Base-by-base conservation (phyloP, 306 rosid species). In the Quercus agrifolia region DNA sequence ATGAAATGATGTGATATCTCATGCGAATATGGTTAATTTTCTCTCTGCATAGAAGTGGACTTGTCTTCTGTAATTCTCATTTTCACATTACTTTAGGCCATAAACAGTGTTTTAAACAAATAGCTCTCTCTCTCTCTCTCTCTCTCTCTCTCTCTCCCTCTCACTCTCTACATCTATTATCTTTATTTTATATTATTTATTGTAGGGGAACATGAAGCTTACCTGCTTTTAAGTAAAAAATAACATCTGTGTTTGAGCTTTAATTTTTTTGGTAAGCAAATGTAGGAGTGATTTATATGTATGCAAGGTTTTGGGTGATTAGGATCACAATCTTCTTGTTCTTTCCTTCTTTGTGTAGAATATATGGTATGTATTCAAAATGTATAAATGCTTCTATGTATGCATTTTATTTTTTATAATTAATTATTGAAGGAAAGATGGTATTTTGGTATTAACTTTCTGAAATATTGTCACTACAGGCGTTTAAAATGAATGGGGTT, bases 401-500 rank as follows among this genome's bases (percentile, higher is more conserved):
- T 25, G 21, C 0, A 55, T 28, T 58, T 14, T 25, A 6, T 76
- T 20, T 49, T 67, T 67, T 6, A 64, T 64, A 27, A 10, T 31
- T 70, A 12, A 68, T 4, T 70, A 27, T 12, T 4, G 5, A 20
- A 30, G 1, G 25, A 51, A 56, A 17, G 1, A 38, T 19, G 38
- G 66, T 25, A 13, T 66, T 27, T 15, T 83, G 79, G 44, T 62
- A 69, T 63, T 82, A 73, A 81, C 54, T 27, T 80, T 30, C 11
- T 51, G 70, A 54, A 1, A 62, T 23, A 0, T 80, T 79, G 18
- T 61, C 52, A 54, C 49, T 70, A 83, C 86, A 90, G 93, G 88
- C 81, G 77, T 64, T 83, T 33, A 70, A 85, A 81, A 91, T 92
- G 93, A 92, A 87, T 78, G 86, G 85, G 71, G 73, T 85, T 57